phyloP scores from a whole-genome alignment of 345 rosid genomes.

The Barbarea vulgaris region DNA sequence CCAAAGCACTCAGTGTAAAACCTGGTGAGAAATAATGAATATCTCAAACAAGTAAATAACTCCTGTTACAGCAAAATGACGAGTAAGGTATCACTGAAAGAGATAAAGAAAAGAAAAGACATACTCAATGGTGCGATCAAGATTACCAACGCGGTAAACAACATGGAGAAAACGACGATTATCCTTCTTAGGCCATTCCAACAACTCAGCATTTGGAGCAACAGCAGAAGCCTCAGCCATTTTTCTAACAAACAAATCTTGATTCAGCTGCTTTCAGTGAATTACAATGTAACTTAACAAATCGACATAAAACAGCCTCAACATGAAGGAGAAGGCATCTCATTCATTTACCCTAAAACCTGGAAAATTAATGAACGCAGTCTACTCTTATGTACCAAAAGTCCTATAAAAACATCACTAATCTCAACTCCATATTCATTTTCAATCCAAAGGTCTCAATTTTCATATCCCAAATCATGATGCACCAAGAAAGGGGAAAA shows the following conservation, averaged over 20 bases:
- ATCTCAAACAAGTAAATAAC: neutral
- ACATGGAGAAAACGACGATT: slow-evolving; percentile 85
- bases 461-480: neutral
- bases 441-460: neutral
- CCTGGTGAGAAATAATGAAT: slow-evolving; percentile 40
- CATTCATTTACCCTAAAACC: slow-evolving; percentile 11
- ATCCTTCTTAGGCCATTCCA: slow-evolving; percentile 93
- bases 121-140: slow-evolving; percentile 85
- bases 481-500: too few relatives aligned
- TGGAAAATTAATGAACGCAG: neutral
- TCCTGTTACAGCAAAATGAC: neutral
- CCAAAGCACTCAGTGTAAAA: slow-evolving; percentile 93
- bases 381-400: neutral
- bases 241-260: neutral
- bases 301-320: slow-evolving; percentile 4
- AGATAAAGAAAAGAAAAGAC: neutral
- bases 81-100: neutral
- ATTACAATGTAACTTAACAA: neutral
- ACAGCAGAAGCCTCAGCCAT: slow-evolving; percentile 64
- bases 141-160: slow-evolving; percentile 91
- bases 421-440: neutral
- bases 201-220: slow-evolving; percentile 55
- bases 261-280: neutral
- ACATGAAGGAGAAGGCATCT: neutral
- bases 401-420: neutral